phyloP scores from a whole-genome alignment of 345 rosid species.

The Cardiospermum halicacabum region DNA sequence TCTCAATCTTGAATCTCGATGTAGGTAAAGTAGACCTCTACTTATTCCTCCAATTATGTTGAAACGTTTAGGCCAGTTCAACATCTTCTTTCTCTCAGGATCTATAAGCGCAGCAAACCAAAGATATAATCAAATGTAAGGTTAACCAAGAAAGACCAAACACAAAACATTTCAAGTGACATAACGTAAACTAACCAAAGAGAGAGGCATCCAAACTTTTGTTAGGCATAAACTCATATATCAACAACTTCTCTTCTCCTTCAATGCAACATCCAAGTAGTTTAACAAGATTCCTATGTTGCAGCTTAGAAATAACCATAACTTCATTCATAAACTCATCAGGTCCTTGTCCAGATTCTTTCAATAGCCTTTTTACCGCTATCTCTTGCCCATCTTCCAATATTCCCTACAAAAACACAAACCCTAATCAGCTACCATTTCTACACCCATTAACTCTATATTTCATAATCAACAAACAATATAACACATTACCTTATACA shows the following conservation, averaged over 20 bases:
- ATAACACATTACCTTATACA: neutral
- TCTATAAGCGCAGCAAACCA: neutral
- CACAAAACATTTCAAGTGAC: neutral
- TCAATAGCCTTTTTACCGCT: neutral
- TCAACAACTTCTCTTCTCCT: neutral
- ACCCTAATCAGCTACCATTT: neutral
- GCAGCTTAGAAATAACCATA: slow-evolving; percentile 1
- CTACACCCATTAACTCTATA: neutral
- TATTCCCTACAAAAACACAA: neutral
- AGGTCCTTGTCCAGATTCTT: neutral
- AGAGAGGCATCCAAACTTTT: neutral
- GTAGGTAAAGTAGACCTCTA: neutral
- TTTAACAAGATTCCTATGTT: neutral
- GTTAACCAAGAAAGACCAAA: neutral
- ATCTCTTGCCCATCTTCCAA: neutral
- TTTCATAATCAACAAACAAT: neutral
- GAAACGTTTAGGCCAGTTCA: neutral
- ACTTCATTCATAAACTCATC: neutral
- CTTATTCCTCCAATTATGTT: neutral
- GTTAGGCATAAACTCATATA: neutral
- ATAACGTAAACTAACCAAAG: neutral
- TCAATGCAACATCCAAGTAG: neutral
- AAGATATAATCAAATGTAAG: neutral
- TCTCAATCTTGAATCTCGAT: neutral
- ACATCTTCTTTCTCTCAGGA: neutral